Conservation (phyloP, 805 yeast genomes). For the Saccharomyces mikatae region DNA sequence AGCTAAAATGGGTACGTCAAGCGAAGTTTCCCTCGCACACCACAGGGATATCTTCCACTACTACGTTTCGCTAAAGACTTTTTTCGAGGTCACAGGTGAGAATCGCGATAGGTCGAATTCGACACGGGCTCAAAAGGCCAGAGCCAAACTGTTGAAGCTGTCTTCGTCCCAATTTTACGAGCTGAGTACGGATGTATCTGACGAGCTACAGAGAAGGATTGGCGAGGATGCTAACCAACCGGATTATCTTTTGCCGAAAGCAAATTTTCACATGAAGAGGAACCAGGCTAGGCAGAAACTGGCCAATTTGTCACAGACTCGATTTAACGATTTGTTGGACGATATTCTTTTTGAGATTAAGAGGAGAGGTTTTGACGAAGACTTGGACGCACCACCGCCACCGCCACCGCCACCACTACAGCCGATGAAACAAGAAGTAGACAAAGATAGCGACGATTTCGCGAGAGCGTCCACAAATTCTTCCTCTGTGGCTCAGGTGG, state of each 20-base stretch:
- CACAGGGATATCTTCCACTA: constrained; percentile 20
- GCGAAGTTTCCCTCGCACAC: constrained; percentile 3
- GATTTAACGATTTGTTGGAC: constrained; percentile 84
- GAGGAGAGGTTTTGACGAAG: constrained; percentile 51
- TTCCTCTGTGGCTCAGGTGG: constrained; percentile 6
- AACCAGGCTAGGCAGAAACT: constrained; percentile 92
- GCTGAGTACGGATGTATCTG: constrained; percentile 88
- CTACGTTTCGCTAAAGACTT: constrained; percentile 21
- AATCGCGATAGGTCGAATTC: constrained; percentile 30
- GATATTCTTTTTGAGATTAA: constrained; percentile 85
- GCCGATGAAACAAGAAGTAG: not conserved
- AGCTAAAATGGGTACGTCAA: not conserved
- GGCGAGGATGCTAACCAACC: constrained; percentile 52
- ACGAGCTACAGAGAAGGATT: constrained; percentile 77
- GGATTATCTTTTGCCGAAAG: constrained; percentile 58
- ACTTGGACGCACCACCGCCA: constrained; percentile 2
- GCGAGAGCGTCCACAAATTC: constrained; percentile 2
- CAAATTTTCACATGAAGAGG: constrained; percentile 81
- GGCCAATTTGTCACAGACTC: constrained; percentile 67
- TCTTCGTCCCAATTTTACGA: constrained; percentile 80
- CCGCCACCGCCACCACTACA: not conserved
- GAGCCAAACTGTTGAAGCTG: constrained; percentile 75
- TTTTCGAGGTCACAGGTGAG: constrained; percentile 24
- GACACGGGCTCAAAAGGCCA: constrained; percentile 64
- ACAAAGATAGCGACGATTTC: constrained; percentile 2